Percentiles rank a stretch among this genome's conserved stretches.
These are phyloP conservation scores for Picea abies DNA, from an alignment of 83 land plant species.

Conservation along the genomic window DNA sequence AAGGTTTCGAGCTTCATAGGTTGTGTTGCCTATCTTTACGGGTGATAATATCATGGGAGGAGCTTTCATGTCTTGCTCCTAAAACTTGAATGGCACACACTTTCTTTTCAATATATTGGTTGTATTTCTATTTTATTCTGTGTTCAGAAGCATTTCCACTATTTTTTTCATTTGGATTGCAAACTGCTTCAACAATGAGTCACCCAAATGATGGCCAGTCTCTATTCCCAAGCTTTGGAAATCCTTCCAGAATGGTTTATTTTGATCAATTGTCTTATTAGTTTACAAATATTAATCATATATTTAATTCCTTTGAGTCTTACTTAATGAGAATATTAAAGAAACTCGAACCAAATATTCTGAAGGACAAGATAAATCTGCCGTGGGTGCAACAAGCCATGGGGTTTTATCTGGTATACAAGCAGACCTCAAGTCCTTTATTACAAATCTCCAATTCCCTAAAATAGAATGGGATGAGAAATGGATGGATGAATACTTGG, in stretches of 20 bases:
- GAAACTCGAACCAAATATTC: slow-evolving; percentile 23
- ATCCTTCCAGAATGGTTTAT: too few relatives aligned
- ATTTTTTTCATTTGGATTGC: background rate
- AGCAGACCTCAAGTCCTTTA: background rate
- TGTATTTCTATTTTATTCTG: background rate
- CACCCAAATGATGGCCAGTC: too few relatives aligned
- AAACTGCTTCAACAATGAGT: too few relatives aligned
- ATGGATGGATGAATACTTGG: slow-evolving; percentile 32
- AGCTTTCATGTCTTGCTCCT: background rate
- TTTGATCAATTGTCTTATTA: background rate
- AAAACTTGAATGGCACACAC: too few relatives aligned
- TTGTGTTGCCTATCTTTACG: too few relatives aligned
- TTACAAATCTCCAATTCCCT: too few relatives aligned
- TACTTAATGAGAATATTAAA: background rate
- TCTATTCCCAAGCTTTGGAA: too few relatives aligned
- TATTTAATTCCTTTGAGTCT: background rate
- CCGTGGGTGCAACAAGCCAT: slow-evolving; percentile 71
- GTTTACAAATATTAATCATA: slow-evolving; percentile 28
- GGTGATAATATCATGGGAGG: too few relatives aligned
- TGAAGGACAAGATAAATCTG: slow-evolving; percentile 32
- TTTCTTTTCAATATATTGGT: too few relatives aligned
- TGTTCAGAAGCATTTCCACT: background rate
- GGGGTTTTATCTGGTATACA: slow-evolving; percentile 51
- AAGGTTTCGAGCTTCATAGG: too few relatives aligned
- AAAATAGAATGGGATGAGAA: background rate